These are phyloP conservation scores for Xylaria digitata DNA, from an alignment of 2,329 filamentous ascomycete genomes.

Conservation along the genomic window DNA sequence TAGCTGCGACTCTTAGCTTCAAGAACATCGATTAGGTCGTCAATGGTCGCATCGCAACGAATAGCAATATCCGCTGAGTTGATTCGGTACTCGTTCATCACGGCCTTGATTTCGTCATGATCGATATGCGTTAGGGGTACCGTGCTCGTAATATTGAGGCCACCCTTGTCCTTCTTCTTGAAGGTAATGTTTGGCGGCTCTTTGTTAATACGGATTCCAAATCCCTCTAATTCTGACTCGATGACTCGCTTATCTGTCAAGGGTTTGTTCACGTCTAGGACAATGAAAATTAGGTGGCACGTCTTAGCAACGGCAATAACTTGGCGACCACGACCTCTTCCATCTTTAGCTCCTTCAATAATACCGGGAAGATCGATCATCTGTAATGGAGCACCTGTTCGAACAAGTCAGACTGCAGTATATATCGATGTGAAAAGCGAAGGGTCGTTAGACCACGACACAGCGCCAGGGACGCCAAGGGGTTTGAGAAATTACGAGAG, in stretches of 20 bases:
- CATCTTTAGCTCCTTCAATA: conserved; percentile 98
- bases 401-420: conserved; percentile 34
- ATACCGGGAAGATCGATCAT: conserved; percentile 99
- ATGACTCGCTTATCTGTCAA: conserved; percentile 97
- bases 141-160: conserved; percentile 95
- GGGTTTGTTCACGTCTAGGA: conserved; percentile 98
- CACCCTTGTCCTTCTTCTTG: conserved; percentile 99
- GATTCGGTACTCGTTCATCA: conserved; percentile 97
- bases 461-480: not conserved
- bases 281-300: conserved; percentile 98
- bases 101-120: conserved; percentile 95
- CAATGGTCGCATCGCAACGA: conserved; percentile 95
- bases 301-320: conserved; percentile 99
- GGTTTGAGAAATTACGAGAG: conserved; percentile 22
- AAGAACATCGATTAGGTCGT: conserved; percentile 95
- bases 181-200: conserved; percentile 97
- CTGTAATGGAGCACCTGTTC: conserved; percentile 84
- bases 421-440: not conserved
- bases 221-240: conserved; percentile 93
- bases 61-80: conserved; percentile 97
- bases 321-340: conserved; percentile 95
- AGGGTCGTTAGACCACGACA: not conserved
- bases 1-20: conserved; percentile 96
- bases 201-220: conserved; percentile 98
- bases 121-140: conserved; percentile 92